Evolutionary conservation across 129 eudicot species (phyloP).

Genomic region (Pseudognaphalium luteoalbum): DNA sequence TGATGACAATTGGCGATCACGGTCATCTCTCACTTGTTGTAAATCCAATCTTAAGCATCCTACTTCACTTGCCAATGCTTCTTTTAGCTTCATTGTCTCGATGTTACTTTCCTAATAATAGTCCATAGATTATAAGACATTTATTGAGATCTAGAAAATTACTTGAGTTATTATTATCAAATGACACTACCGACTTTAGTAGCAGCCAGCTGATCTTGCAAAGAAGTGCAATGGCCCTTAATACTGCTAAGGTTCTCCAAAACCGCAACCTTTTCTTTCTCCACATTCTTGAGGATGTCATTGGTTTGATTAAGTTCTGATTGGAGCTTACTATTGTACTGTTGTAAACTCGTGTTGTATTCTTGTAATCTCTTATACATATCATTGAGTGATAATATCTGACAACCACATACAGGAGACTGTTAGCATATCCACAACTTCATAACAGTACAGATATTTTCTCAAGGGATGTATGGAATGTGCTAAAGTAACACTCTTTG

Average conservation of each 20-base stretch:
- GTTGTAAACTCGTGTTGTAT: conserved; percentile 90
- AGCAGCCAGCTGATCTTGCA: conserved; percentile 75
- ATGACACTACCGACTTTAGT: conserved; percentile 45
- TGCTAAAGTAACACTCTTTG: not conserved
- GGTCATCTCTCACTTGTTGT: conserved; percentile 79
- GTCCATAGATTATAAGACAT: not conserved
- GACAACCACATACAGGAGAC: conserved; percentile 22
- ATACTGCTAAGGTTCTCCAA: conserved; percentile 80
- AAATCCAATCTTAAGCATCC: conserved; percentile 61
- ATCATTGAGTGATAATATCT: conserved; percentile 75
- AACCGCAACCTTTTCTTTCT: conserved; percentile 71
- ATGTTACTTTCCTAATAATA: conserved; percentile 59
- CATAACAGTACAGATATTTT: not conserved
- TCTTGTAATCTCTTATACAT: conserved; percentile 84
- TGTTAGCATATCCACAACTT: not conserved
- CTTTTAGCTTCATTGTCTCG: conserved; percentile 66
- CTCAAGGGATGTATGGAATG: not conserved
- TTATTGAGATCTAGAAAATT: not conserved
- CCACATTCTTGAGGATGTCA: conserved; percentile 73
- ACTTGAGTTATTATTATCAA: not conserved
- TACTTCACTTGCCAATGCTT: conserved; percentile 56
- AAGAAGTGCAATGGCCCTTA: conserved; percentile 66
- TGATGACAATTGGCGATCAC: conserved; percentile 56
- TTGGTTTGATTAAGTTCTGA: conserved; percentile 73
- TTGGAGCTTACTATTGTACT: conserved; percentile 88